Base-by-base conservation (phyloP, 2,329 filamentous ascomycete genomes). In the Stagonosporopsis tanaceti region DNA sequence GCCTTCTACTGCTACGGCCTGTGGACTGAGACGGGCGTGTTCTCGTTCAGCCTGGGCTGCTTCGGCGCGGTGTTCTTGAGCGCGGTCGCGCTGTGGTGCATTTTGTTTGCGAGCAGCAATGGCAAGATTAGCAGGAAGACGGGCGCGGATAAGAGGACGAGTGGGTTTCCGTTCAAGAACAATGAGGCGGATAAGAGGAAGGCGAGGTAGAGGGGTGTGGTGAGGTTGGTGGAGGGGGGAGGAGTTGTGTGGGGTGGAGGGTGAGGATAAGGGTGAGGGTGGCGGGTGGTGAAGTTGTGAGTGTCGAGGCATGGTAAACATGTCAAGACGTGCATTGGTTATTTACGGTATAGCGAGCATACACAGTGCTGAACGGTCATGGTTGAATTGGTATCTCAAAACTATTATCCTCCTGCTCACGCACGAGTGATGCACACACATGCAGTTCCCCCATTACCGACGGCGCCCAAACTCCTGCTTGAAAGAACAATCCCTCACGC, bases 111-210 rank as follows among this genome's bases (percentile, higher is more conserved):
- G 0, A 85, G 79, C 52, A 83, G 80, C 40, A 73, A 80, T 64
- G 85, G 85, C 1, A 78, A 80, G 59, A 85, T 89, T 52, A 87
- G 83, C 68, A 82, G 83, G 69, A 85, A 81, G 75, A 89, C 87
- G 1, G 87, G 87, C 0, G 85, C 84, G 32, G 88, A 90, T 69
- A 89, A 89, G 81, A 79, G 87, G 69, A 89, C 83, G 25, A 82
- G 82, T 57, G 87, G 85, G 11, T 91, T 86, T 65, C 88, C 88
- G 3, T 90, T 91, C 71, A 79, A 79, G 63, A 90, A 90, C 65
- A 68, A 65, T 5, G 83, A 85, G 71, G 82, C 84, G 38, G 79
- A 80, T 40, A 82, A 82, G 68, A 84, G 81, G 78, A 84, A 74
- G 68, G 66, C 39, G 7, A 66, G 62, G 54, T 72, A 69, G 59